These are phyloP conservation scores for Collybia mongolica DNA, from an alignment of 768 basidiomycete species.

Conservation along the genomic window DNA sequence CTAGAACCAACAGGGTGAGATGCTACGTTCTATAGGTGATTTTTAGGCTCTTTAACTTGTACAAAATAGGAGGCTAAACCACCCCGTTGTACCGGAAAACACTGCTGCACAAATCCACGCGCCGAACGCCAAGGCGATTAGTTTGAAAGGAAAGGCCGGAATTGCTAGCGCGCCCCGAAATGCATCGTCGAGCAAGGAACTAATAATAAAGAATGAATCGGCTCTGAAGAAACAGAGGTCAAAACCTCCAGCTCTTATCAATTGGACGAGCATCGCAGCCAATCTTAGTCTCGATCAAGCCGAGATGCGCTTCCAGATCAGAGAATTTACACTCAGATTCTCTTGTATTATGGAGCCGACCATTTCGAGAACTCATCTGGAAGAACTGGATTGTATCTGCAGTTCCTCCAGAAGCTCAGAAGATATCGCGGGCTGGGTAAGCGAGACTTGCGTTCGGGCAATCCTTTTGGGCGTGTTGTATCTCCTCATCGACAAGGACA, in stretches of 20 bases:
- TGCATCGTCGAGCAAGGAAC: too few species aligned
- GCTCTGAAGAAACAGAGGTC: too few species aligned
- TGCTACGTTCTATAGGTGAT: background rate
- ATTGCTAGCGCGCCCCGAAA: background rate
- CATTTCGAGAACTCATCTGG: slow-evolving; percentile 45
- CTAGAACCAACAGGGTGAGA: slow-evolving; percentile 59
- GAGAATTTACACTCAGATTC: slow-evolving; percentile 75
- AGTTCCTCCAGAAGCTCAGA: slow-evolving; percentile 25
- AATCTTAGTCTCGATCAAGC: slow-evolving; percentile 43
- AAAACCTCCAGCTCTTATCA: background rate
- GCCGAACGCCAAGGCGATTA: background rate
- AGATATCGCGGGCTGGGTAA: slow-evolving; percentile 55
- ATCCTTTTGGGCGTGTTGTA: slow-evolving; percentile 62
- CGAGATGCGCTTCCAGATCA: slow-evolving; percentile 64
- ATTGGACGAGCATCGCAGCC: slow-evolving; percentile 53
- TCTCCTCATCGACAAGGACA: slow-evolving; percentile 45
- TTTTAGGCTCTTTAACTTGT: background rate
- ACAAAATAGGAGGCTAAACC: too few species aligned
- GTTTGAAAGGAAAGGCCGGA: slow-evolving; percentile 5
- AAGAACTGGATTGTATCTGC: slow-evolving; percentile 60
- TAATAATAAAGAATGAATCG: too few species aligned
- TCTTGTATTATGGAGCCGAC: slow-evolving; percentile 43
- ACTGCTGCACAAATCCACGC: slow-evolving; percentile 1
- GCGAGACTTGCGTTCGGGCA: slow-evolving; percentile 62
- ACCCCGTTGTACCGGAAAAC: background rate